These are phyloP conservation scores for Filosporella fistucella DNA, from an alignment of 495 filamentous ascomycete species.

Conservation along the genomic window DNA sequence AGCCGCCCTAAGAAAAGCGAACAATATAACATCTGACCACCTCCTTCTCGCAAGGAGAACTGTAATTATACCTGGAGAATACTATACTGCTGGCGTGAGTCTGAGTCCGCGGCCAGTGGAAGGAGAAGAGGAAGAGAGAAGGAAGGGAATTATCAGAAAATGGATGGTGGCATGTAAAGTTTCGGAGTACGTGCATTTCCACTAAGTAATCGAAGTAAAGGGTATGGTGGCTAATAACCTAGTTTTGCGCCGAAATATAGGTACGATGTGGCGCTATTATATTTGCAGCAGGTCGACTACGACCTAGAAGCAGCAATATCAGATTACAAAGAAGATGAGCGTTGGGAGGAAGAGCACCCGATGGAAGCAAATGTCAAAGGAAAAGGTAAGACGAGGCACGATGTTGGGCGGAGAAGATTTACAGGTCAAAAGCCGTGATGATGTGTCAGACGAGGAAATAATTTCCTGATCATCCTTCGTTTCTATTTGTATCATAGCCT, in stretches of 20 bases:
- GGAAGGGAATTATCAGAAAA: constrained; percentile 59
- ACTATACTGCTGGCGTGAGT: constrained; percentile 57
- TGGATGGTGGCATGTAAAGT: constrained; percentile 72
- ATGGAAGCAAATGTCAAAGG: constrained; percentile 35
- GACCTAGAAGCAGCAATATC: constrained; percentile 57
- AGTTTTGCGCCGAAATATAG: constrained; percentile 29
- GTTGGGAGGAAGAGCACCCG: constrained; percentile 67
- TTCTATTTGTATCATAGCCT: constrained; percentile 17
- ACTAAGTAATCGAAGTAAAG: neutral
- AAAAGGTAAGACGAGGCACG: constrained; percentile 26
- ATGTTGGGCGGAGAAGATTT: constrained; percentile 26
- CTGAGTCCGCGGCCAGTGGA: constrained; percentile 62
- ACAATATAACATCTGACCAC: constrained; percentile 60
- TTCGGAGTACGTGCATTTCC: constrained; percentile 43
- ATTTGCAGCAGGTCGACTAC: constrained; percentile 61
- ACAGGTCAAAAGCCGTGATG: constrained; percentile 18
- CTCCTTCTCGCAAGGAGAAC: constrained; percentile 61
- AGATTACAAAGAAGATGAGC: constrained; percentile 60
- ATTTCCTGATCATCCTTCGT: neutral
- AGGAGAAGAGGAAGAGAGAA: constrained; percentile 61
- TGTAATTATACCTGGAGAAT: constrained; percentile 61
- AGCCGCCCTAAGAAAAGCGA: constrained; percentile 48
- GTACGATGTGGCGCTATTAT: constrained; percentile 68
- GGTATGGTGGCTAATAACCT: constrained; percentile 12
- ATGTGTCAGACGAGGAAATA: neutral